A percentile compares a stretch with the other conserved stretches of the same genome.
Conservation (phyloP, 139 green algal species). For the Picochlorum sp. region DNA sequence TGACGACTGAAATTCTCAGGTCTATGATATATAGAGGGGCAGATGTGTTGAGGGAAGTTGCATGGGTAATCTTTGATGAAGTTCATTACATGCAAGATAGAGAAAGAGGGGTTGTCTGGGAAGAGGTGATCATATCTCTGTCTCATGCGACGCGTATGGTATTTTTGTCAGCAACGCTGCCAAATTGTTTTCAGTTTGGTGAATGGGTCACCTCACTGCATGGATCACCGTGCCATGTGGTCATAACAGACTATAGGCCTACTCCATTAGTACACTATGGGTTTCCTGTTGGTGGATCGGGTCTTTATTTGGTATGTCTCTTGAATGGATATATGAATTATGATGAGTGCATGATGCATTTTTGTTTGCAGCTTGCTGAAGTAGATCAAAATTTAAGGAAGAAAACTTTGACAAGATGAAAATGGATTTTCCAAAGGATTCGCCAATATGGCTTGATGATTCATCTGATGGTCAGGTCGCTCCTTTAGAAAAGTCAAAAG, state of each 20-base stretch:
- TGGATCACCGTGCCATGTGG: slow-evolving; percentile 82
- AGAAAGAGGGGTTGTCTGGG: slow-evolving; percentile 98
- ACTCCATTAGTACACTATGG: slow-evolving; percentile 93
- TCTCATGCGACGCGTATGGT: slow-evolving; percentile 47
- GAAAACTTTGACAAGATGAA: slow-evolving; percentile 61
- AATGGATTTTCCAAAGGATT: slow-evolving; percentile 2
- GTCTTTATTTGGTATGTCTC: slow-evolving; percentile 62
- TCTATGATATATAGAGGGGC: slow-evolving; percentile 80
- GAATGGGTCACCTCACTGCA: slow-evolving; percentile 83
- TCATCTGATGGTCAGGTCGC: neutral
- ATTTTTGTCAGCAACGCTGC: slow-evolving; percentile 86
- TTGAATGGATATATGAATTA: slow-evolving; percentile 29
- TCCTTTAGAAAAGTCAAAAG: neutral
- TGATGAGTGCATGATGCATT: neutral
- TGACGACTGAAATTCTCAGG: slow-evolving; percentile 98
- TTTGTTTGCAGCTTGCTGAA: slow-evolving; percentile 51
- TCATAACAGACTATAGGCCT: slow-evolving; percentile 88
- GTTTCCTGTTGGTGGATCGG: slow-evolving; percentile 62
- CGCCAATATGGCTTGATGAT: neutral
- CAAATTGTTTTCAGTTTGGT: slow-evolving; percentile 92
- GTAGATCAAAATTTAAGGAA: slow-evolving; percentile 52
- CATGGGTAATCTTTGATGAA: slow-evolving; percentile 97
- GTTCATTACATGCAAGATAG: slow-evolving; percentile 86
- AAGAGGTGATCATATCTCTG: slow-evolving; percentile 97
- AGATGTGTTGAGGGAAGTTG: slow-evolving; percentile 82